These are phyloP conservation scores for Aspergillus diversus DNA, from an alignment of 495 filamentous ascomycete genomes.

Conservation along the genomic window DNA sequence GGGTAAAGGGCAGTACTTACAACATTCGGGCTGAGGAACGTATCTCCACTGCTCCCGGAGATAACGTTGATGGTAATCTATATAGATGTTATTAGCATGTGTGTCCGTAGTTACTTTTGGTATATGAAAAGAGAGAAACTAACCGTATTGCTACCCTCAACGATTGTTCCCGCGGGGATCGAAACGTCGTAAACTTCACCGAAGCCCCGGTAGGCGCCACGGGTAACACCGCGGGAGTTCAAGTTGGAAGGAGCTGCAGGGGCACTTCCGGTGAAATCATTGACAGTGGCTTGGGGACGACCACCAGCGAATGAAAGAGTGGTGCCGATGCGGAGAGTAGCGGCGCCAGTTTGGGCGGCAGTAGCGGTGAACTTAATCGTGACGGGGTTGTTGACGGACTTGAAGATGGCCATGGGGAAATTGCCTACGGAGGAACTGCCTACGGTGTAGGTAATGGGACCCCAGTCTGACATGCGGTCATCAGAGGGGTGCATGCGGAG, in stretches of 20 bases:
- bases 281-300: conserved; percentile 46
- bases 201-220: conserved; percentile 64
- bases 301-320: conserved; percentile 63
- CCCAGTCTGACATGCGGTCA: conserved; percentile 62
- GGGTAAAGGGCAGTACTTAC: conserved; percentile 43
- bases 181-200: conserved; percentile 64
- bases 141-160: conserved; percentile 60
- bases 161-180: conserved; percentile 59
- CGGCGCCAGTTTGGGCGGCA: conserved; percentile 51
- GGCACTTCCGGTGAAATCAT: conserved; percentile 48
- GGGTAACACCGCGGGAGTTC: conserved; percentile 64
- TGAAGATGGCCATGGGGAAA: conserved; percentile 71
- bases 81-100: neutral
- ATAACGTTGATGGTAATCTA: conserved; percentile 60
- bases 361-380: conserved; percentile 63
- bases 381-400: conserved; percentile 61
- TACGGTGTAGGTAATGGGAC: conserved; percentile 60
- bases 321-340: conserved; percentile 65
- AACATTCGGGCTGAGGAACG: conserved; percentile 62
- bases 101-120: neutral
- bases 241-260: conserved; percentile 65
- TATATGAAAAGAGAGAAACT: neutral
- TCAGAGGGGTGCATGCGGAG: conserved; percentile 70
- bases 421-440: conserved; percentile 52
- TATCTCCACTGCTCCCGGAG: conserved; percentile 59